Percentiles rank a stretch among this genome's conserved stretches.
Evolutionary conservation across 140 eudicot genomes (phyloP).

Genomic region (Bidens hawaiensis): DNA sequence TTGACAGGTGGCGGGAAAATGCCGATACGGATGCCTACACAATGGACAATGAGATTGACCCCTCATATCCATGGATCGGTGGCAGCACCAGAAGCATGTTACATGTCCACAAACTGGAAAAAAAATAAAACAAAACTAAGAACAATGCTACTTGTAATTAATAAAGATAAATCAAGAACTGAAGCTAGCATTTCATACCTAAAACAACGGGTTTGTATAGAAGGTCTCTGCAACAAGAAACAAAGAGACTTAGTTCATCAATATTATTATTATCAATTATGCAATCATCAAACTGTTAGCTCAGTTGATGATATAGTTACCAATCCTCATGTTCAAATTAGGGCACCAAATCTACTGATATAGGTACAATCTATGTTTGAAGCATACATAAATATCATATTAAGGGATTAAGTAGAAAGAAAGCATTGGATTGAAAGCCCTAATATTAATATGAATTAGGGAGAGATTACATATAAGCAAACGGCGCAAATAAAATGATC

Average conservation of each 20-base stretch:
- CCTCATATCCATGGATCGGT: conserved; percentile 47
- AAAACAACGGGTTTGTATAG: conserved; percentile 70
- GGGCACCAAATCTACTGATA: background rate
- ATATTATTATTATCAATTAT: conserved; percentile 3
- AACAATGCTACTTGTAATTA: conserved; percentile 3
- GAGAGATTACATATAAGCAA: conserved; percentile 55
- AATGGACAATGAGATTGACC: conserved; percentile 71
- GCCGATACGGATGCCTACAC: conserved; percentile 67
- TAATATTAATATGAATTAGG: conserved; percentile 1
- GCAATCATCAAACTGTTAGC: background rate
- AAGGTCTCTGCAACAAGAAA: conserved; percentile 60
- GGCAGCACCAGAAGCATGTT: conserved; percentile 77
- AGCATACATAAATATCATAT: background rate
- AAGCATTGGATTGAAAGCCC: conserved; percentile 16
- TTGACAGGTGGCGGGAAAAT: conserved; percentile 74
- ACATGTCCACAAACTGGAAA: conserved; percentile 81
- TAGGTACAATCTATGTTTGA: background rate
- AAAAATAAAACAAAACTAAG: background rate
- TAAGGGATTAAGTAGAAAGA: background rate
- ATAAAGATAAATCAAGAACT: background rate
- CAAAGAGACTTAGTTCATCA: conserved; percentile 15
- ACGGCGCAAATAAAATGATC: conserved; percentile 66
- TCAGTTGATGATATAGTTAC: background rate
- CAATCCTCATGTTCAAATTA: background rate
- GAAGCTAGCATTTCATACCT: conserved; percentile 46